Evolutionary conservation across 1,284 basidiomycete genomes (phyloP).

Genomic region (Hemileia vastatrix): DNA sequence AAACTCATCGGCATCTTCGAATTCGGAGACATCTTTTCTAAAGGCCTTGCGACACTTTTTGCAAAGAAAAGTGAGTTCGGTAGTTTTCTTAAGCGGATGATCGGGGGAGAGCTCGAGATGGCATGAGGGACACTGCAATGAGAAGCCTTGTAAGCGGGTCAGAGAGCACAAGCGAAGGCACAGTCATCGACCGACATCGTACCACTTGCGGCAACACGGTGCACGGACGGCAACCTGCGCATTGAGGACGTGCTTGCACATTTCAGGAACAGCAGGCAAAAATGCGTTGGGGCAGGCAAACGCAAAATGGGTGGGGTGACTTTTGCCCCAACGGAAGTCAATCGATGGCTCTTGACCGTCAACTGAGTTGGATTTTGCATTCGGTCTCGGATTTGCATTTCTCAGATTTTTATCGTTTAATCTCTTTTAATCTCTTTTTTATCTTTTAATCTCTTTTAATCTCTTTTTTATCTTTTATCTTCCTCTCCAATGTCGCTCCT

Average conservation of each 20-base stretch:
- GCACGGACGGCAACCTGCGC: slow-evolving; percentile 86
- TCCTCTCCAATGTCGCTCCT: too few relatives aligned
- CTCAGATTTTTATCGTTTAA: too few relatives aligned
- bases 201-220: slow-evolving; percentile 91
- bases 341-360: neutral
- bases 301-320: too few relatives aligned
- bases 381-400: too few relatives aligned
- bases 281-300: too few relatives aligned
- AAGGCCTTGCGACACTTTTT: slow-evolving; percentile 98
- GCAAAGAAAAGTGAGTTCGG: slow-evolving; percentile 87
- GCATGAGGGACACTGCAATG: slow-evolving; percentile 71
- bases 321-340: too few relatives aligned
- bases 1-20: slow-evolving; percentile 93
- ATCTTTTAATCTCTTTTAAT: too few relatives aligned
- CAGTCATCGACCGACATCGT: slow-evolving; percentile 52
- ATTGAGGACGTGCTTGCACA: slow-evolving; percentile 78
- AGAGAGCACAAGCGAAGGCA: neutral
- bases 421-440: too few relatives aligned
- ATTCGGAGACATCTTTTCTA: slow-evolving; percentile 78
- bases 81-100: slow-evolving; percentile 64
- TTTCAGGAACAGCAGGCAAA: too few relatives aligned
- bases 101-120: slow-evolving; percentile 63
- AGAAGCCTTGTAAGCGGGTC: neutral
- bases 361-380: neutral
- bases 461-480: too few relatives aligned